A percentile compares a stretch with the other conserved stretches of the same genome.
Conservation (phyloP, 352 stramenopile species). For the Phytophthora boehmeriae region DNA sequence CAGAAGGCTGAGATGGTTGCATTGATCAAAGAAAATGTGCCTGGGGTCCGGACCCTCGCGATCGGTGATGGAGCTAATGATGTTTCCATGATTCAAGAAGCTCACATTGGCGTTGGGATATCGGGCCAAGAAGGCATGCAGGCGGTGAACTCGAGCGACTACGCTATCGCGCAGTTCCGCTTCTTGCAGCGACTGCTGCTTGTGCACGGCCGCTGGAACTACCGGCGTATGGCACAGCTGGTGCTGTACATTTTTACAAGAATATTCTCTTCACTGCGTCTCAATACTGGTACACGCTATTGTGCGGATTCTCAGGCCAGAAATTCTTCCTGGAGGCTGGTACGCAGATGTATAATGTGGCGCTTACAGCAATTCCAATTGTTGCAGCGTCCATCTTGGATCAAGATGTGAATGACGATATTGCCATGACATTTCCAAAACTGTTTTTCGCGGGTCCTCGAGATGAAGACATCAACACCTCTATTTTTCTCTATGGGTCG, state of each 20-base stretch:
- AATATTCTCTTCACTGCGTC: slow-evolving; percentile 82
- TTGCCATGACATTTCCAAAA: slow-evolving; percentile 75
- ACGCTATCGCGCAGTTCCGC: slow-evolving; percentile 93
- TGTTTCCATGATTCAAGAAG: slow-evolving; percentile 95
- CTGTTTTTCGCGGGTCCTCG: slow-evolving; percentile 67
- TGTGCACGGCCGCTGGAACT: slow-evolving; percentile 93
- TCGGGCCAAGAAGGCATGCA: slow-evolving; percentile 93
- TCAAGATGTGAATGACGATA: slow-evolving; percentile 67
- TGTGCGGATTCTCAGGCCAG: slow-evolving; percentile 80
- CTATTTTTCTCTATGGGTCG: slow-evolving; percentile 72
- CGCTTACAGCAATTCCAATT: slow-evolving; percentile 73
- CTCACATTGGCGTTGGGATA: slow-evolving; percentile 92
- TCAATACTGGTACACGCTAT: slow-evolving; percentile 80
- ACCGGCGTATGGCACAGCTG: slow-evolving; percentile 88
- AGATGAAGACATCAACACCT: slow-evolving; percentile 72
- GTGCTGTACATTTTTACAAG: slow-evolving; percentile 96
- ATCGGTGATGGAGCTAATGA: slow-evolving; percentile 96
- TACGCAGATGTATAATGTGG: slow-evolving; percentile 84
- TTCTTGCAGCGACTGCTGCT: slow-evolving; percentile 91
- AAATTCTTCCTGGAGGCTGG: slow-evolving; percentile 87
- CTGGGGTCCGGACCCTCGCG: slow-evolving; percentile 77
- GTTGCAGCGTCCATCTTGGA: slow-evolving; percentile 73
- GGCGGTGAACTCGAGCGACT: slow-evolving; percentile 94
- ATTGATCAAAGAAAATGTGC: slow-evolving; percentile 78
- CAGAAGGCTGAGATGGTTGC: slow-evolving; percentile 89